Evolutionary conservation across 2,329 filamentous ascomycete species (phyloP), one percentile per base, ranked within the genome.

Genomic region (Aureobasidium pullulans): DNA sequence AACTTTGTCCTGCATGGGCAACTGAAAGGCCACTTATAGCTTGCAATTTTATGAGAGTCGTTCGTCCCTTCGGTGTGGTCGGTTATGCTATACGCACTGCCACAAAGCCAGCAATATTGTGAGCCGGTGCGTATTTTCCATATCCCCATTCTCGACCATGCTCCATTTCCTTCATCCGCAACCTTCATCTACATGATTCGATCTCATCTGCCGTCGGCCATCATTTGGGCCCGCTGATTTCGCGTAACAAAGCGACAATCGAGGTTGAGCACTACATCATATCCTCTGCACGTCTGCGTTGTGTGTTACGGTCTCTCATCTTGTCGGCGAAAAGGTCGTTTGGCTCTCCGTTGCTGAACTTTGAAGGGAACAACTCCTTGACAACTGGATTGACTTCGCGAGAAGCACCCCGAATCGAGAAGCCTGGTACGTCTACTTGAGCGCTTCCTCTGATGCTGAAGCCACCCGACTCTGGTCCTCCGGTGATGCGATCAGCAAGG

Each of bases 401-500:
- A 28, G 61, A 57, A 16, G 70, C 70, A 16, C 71, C 71, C 1
- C 67, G 61, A 42, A 73, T 67, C 15, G 63, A 68, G 61, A 70
- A 69, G 10, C 64, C 68, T 13, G 61, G 61, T 19, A 62, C 50
- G 19, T 59, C 44, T 4, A 47, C 47, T 16, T 60, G 53, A 15
- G 67, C 66, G 2, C 67, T 66, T 15, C 70, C 71, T 53, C 66
- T 69, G 62, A 74, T 69, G 46, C 64, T 69, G 66, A 74, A 73
- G 16, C 68, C 69, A 3, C 54, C 50, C 28, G 58, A 29, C 15
- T 61, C 57, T 19, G 63, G 61, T 15, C 57, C 60, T 13, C 61
- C 63, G 3, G 59, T 60, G 19, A 64, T 64, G 29, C 63, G 54
- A 40, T 61, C 61, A 32, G 61, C 63, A 34, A 63, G 62, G 32